These are phyloP conservation scores for Diplodia corticola DNA, from an alignment of 2,329 filamentous ascomycete species.

Conservation along the genomic window DNA sequence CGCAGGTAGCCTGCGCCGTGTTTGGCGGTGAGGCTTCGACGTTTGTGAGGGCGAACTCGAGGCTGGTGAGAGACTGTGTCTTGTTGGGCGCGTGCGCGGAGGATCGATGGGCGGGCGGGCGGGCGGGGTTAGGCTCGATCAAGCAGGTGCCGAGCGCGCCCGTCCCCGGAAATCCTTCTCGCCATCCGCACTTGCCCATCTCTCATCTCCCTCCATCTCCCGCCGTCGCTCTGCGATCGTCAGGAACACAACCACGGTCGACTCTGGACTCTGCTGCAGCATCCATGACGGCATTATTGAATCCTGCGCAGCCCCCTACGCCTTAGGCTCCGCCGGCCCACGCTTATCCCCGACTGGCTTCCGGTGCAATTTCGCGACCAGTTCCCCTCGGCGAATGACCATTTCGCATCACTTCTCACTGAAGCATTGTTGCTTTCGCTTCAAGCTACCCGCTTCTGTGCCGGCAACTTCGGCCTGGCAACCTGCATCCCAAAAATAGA, in stretches of 20 bases:
- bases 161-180: neutral
- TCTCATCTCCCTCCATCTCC: neutral
- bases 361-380: neutral
- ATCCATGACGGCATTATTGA: neutral
- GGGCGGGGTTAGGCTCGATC: neutral
- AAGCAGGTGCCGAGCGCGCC: neutral
- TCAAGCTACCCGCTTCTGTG: neutral
- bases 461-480: neutral
- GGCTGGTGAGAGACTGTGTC: neutral
- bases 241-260: constrained; percentile 11
- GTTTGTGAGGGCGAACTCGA: neutral
- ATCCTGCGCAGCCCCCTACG: neutral
- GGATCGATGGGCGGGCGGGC: neutral
- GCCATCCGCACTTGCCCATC: neutral
- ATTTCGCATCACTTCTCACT: neutral
- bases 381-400: neutral
- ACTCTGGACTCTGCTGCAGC: neutral
- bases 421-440: neutral
- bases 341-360: neutral
- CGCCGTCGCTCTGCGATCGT: constrained; percentile 6
- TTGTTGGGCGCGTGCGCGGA: neutral
- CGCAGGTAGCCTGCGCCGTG: neutral
- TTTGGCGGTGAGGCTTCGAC: neutral
- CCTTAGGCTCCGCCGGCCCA: constrained; percentile 2
- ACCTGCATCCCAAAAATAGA: neutral